A percentile compares a stretch with the other conserved stretches of the same genome.
Conservation (phyloP, 176 grass and related monocot genomes). For the Saccharum officinarum region DNA sequence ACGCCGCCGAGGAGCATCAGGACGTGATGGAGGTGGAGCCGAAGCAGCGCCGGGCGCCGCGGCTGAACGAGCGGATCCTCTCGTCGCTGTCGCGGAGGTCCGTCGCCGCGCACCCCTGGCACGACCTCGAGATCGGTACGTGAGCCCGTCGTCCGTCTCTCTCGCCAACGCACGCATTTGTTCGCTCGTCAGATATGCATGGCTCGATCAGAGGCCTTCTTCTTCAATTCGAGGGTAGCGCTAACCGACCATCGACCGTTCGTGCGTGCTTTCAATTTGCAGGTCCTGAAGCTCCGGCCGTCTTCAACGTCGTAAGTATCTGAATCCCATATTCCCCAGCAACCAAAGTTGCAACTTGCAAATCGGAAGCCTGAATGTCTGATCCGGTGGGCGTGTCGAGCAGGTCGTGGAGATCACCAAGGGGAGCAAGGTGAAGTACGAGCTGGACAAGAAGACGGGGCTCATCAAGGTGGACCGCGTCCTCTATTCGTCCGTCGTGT, state of each 20-base stretch:
- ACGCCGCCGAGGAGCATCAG: background rate
- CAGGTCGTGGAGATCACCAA: slow-evolving; percentile 92
- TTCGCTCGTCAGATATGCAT: too few relatives aligned
- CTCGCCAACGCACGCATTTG: too few relatives aligned
- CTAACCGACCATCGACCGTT: too few relatives aligned
- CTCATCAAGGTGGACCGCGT: slow-evolving; percentile 91
- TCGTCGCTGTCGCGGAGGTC: slow-evolving; percentile 83
- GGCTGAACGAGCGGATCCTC: slow-evolving; percentile 88
- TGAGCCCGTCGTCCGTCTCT: too few relatives aligned
- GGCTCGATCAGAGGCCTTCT: too few relatives aligned
- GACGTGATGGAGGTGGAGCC: slow-evolving; percentile 24
- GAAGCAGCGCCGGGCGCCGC: slow-evolving; percentile 29
- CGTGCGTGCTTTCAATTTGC: background rate
- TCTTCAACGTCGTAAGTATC: slow-evolving; percentile 82
- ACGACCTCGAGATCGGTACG: slow-evolving; percentile 88
- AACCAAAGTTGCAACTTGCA: background rate
- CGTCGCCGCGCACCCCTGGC: slow-evolving; percentile 96
- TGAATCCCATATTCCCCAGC: background rate
- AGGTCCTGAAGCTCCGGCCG: slow-evolving; percentile 76
- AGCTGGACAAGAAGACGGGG: slow-evolving; percentile 97
- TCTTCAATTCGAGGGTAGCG: background rate
- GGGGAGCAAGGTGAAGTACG: slow-evolving; percentile 98
- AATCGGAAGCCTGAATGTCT: background rate
- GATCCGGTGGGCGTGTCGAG: background rate
- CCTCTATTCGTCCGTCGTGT: slow-evolving; percentile 90